Conservation (phyloP, 306 rosid species). For the Cucurbita pepo region DNA sequence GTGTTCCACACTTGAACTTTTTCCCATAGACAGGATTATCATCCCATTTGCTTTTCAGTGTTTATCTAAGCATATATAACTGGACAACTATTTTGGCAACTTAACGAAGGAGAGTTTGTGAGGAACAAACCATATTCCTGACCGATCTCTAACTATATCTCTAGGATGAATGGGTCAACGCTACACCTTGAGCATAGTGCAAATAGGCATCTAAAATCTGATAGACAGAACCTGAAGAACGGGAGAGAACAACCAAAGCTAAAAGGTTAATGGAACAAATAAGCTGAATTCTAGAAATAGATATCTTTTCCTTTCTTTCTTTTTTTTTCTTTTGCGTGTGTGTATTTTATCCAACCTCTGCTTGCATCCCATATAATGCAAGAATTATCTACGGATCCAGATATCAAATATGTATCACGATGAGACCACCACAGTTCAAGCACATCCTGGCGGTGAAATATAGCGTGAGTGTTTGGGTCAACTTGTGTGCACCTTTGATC, state of each 20-base stretch:
- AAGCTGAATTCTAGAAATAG: slow-evolving; percentile 3
- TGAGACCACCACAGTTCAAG: slow-evolving; percentile 84
- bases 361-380: slow-evolving; percentile 90
- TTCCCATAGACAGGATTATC: neutral
- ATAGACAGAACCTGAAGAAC: slow-evolving; percentile 55
- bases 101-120: neutral
- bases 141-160: neutral
- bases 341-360: slow-evolving; percentile 35
- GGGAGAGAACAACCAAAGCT: slow-evolving; percentile 3
- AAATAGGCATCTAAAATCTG: slow-evolving; percentile 73
- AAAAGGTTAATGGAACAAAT: slow-evolving; percentile 6
- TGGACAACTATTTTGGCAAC: neutral
- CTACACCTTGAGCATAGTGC: slow-evolving; percentile 97
- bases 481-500: neutral
- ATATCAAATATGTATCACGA: slow-evolving; percentile 47
- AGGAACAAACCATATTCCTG: neutral
- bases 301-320: neutral
- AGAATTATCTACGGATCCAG: slow-evolving; percentile 91
- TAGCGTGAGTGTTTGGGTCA: neutral
- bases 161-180: slow-evolving; percentile 24
- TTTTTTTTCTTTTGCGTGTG: neutral
- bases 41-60: neutral
- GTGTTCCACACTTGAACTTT: neutral
- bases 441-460: slow-evolving; percentile 85
- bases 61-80: neutral